Conservation (phyloP, 257 asterid genomes). For the Scutellaria galericulata region DNA sequence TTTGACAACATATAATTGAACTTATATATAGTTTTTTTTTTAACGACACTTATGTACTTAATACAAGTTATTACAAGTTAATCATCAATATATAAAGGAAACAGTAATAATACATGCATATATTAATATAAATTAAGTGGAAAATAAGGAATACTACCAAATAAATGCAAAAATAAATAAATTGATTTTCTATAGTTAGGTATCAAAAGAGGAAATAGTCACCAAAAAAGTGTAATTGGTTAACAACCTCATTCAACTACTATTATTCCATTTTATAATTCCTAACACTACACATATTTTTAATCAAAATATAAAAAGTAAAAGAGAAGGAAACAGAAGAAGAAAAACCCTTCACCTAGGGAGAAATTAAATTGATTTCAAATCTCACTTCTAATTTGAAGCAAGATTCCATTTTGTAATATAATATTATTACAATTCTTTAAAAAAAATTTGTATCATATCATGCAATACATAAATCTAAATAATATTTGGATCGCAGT, state of each 20-base stretch:
- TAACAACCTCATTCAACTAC: constrained; percentile 45
- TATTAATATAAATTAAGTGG: too few relatives aligned
- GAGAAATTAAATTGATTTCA: not conserved
- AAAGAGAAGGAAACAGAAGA: not conserved
- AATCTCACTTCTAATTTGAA: not conserved
- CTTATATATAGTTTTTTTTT: too few relatives aligned
- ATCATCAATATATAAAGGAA: too few relatives aligned
- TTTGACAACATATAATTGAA: too few relatives aligned
- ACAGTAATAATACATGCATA: too few relatives aligned
- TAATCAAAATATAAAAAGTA: not conserved
- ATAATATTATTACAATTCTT: not conserved
- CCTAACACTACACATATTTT: not conserved
- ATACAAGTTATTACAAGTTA: too few relatives aligned
- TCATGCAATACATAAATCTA: too few relatives aligned
- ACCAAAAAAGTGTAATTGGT: constrained; percentile 35
- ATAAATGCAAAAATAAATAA: not conserved
- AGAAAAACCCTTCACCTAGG: not conserved
- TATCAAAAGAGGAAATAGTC: constrained; percentile 24
- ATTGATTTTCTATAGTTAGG: constrained; percentile 31
- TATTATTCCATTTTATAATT: constrained; percentile 19
- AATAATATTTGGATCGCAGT: too few relatives aligned
- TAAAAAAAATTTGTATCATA: too few relatives aligned
- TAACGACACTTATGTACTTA: too few relatives aligned
- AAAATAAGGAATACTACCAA: not conserved
- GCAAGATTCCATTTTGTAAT: not conserved